Evolutionary conservation across 192 early-diverging fungal genomes (phyloP), one percentile per base, ranked within the genome.

Genomic region (Coemansia sp.): DNA sequence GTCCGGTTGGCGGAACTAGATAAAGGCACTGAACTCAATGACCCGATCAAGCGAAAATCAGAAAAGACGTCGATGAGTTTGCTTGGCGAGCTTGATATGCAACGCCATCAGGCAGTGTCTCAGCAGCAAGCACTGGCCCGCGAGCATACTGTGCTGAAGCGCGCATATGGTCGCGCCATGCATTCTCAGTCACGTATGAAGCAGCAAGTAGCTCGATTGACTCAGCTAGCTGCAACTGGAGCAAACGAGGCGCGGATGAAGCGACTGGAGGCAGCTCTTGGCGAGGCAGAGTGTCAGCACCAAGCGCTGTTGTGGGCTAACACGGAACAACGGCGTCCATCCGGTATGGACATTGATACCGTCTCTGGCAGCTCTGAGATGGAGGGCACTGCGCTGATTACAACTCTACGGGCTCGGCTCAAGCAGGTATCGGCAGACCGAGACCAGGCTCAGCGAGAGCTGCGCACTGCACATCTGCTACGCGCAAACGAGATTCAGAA

Each of bases 201-300:
- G 61, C 77, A 80, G 69, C 77, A 80, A 58, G 77, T 80, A 4
- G 59, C 77, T 0, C 54, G 77, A 5, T 68, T 80, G 17, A 68
- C 77, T 14, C 77, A 80, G 67, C 65, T 80, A 23, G 77, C 77
- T 0, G 77, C 77, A 1, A 56, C 65, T 0, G 71, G 72, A 2
- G 72, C 72, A 2, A 67, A 21, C 56, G 77, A 80, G 48, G 63
- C 72, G 12, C 71, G 77, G 7, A 74, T 80, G 77, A 53, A 60
- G 29, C 64, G 77, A 3, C 62, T 80, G 19, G 77, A 80, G 32
- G 77, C 77, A 1, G 77, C 77, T 4, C 59, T 80, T 10, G 77
- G 77, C 50, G 72, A 80, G 32, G 72, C 72, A 35, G 77, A 80
- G 62, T 73, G 77, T 25, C 72, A 80, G 71, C 67, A 60, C 21